Evolutionary conservation across 2,329 filamentous ascomycete species (phyloP).

Genomic region (Colletotrichum navitas): DNA sequence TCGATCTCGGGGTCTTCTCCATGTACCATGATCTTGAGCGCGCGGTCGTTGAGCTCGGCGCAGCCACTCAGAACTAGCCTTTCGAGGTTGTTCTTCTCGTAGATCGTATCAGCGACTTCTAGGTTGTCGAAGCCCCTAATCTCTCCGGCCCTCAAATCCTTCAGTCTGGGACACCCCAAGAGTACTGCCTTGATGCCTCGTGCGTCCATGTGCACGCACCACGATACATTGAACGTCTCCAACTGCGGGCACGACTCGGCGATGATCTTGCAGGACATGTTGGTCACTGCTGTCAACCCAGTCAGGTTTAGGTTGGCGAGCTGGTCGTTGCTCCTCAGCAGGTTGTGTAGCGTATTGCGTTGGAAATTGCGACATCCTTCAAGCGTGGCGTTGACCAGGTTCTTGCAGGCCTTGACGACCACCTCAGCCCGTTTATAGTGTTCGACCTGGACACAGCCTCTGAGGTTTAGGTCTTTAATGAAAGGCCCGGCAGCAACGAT

Average conservation of each 20-base stretch:
- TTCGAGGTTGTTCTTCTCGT: conserved; percentile 84
- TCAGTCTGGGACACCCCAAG: conserved; percentile 77
- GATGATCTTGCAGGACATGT: conserved; percentile 88
- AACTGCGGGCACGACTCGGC: conserved; percentile 83
- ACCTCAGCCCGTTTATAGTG: conserved; percentile 83
- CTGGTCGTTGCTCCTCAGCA: conserved; percentile 79
- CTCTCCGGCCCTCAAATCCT: conserved; percentile 85
- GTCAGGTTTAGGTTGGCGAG: conserved; percentile 90
- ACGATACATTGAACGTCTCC: conserved; percentile 90
- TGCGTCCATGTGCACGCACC: conserved; percentile 89
- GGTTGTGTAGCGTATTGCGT: conserved; percentile 79
- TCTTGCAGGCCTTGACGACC: conserved; percentile 86
- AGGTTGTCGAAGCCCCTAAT: conserved; percentile 82
- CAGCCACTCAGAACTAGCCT: conserved; percentile 86
- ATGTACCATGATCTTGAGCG: conserved; percentile 79
- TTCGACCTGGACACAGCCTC: conserved; percentile 90
- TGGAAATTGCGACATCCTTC: conserved; percentile 92
- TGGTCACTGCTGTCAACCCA: conserved; percentile 82
- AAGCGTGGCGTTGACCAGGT: conserved; percentile 87
- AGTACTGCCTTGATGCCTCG: conserved; percentile 80
- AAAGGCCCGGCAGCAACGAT: conserved; percentile 90
- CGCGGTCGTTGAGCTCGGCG: conserved; percentile 80
- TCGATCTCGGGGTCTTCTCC: conserved; percentile 84
- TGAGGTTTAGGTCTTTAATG: conserved; percentile 87
- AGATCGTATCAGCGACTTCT: conserved; percentile 79